Conservation (phyloP, 2,329 filamentous ascomycete species). For the Clonostachys sp. region DNA sequence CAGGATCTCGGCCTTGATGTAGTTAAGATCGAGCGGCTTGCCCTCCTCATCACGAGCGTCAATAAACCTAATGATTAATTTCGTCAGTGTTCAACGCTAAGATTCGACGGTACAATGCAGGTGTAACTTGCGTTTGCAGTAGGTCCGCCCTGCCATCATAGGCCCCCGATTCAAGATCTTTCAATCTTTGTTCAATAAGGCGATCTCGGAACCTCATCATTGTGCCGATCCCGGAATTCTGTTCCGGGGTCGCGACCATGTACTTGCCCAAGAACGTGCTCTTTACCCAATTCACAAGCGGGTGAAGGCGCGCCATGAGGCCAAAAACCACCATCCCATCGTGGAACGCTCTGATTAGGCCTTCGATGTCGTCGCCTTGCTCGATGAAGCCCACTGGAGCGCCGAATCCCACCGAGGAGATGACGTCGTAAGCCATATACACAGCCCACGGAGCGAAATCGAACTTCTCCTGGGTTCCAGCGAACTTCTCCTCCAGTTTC, state of each 20-base stretch:
- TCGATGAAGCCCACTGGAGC: constrained; percentile 51
- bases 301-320: constrained; percentile 44
- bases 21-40: constrained; percentile 39
- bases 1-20: constrained; percentile 48
- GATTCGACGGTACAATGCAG: neutral
- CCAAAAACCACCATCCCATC: constrained; percentile 46
- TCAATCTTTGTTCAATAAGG: constrained; percentile 40
- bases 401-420: constrained; percentile 51
- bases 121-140: constrained; percentile 39
- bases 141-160: constrained; percentile 35
- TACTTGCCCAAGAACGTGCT: constrained; percentile 45
- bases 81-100: neutral
- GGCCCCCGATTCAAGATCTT: constrained; percentile 40
- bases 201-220: constrained; percentile 54
- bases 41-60: constrained; percentile 37
- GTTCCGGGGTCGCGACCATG: constrained; percentile 42
- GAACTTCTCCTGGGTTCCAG: constrained; percentile 33
- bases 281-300: constrained; percentile 51
- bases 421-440: constrained; percentile 53
- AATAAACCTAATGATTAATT: constrained; percentile 25
- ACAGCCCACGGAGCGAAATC: constrained; percentile 53
- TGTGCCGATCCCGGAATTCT: constrained; percentile 48
- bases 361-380: constrained; percentile 43
- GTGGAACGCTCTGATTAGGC: constrained; percentile 49
- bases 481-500: constrained; percentile 41